Conservation (phyloP, 768 basidiomycete genomes). For the Tylopilus vinaceipallidus region DNA sequence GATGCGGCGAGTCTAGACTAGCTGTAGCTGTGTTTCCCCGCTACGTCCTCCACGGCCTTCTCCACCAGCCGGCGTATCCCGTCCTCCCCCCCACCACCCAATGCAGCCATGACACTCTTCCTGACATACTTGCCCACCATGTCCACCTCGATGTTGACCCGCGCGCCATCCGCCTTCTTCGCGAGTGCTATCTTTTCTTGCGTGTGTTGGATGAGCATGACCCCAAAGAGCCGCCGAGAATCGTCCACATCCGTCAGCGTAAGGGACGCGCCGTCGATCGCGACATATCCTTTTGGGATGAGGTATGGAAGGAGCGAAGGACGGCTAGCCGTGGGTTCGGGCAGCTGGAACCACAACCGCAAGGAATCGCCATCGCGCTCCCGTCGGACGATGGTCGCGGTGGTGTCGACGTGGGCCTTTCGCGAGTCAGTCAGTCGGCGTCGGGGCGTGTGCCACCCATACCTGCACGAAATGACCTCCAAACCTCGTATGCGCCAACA, state of each 20-base stretch:
- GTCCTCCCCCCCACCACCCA: constrained; percentile 53
- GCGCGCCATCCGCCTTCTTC: constrained; percentile 70
- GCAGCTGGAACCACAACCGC: constrained; percentile 76
- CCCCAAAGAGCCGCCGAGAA: constrained; percentile 59
- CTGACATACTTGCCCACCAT: constrained; percentile 92
- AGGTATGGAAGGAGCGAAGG: constrained; percentile 77
- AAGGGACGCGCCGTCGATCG: constrained; percentile 91
- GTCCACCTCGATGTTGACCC: constrained; percentile 94
- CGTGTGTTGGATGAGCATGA: constrained; percentile 96
- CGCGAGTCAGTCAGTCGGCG: not conserved
- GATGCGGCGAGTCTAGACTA: not conserved
- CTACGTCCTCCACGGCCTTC: constrained; percentile 53
- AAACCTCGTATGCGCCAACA: constrained; percentile 87
- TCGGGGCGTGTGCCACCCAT: constrained; percentile 12
- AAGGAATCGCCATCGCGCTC: constrained; percentile 84
- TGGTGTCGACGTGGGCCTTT: constrained; percentile 92
- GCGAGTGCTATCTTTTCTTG: constrained; percentile 84
- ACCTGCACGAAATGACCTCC: constrained; percentile 99
- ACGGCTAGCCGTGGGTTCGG: constrained; percentile 52
- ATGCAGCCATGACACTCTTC: constrained; percentile 73
- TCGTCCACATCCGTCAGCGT: constrained; percentile 84
- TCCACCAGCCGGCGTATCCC: constrained; percentile 51
- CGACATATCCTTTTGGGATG: constrained; percentile 91
- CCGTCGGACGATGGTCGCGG: constrained; percentile 69
- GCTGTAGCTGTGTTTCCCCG: constrained; percentile 37